phyloP scores from a whole-genome alignment of 768 basidiomycete species.

The Fomitopsis pulvina region DNA sequence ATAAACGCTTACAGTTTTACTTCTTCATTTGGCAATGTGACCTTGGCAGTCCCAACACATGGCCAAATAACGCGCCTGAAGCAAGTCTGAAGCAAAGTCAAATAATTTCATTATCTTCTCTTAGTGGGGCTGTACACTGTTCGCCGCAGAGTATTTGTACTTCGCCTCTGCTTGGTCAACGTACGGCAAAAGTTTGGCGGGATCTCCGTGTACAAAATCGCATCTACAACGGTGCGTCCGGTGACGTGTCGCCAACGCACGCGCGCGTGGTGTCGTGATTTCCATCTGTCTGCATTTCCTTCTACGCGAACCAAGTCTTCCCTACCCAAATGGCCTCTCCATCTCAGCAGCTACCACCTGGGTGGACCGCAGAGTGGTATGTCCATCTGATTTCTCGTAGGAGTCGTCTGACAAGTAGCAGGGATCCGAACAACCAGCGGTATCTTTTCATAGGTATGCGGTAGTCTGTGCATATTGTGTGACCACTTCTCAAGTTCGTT shows the following conservation, averaged over 20 bases:
- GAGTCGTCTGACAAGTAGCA: conserved; percentile 25
- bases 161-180: no score
- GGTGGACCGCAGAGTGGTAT: conserved; percentile 92
- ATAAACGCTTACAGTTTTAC: no score
- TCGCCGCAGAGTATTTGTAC: neutral
- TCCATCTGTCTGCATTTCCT: conserved; percentile 2
- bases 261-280: neutral
- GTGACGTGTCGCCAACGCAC: conserved; percentile 2
- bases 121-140: neutral
- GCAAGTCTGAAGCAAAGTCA: neutral
- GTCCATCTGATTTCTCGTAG: conserved; percentile 13
- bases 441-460: conserved; percentile 85
- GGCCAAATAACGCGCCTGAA: no score
- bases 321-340: conserved; percentile 35
- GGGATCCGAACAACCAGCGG: conserved; percentile 75
- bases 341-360: conserved; percentile 74
- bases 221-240: no score
- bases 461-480: conserved; percentile 1
- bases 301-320: conserved; percentile 9
- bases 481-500: neutral
- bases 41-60: no score
- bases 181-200: no score
- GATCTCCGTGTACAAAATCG: no score
- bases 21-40: no score
- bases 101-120: neutral